A percentile compares a stretch with the other conserved stretches of the same genome.
Conservation (phyloP, 805 yeast species). For the Kuraishia capsulata region DNA sequence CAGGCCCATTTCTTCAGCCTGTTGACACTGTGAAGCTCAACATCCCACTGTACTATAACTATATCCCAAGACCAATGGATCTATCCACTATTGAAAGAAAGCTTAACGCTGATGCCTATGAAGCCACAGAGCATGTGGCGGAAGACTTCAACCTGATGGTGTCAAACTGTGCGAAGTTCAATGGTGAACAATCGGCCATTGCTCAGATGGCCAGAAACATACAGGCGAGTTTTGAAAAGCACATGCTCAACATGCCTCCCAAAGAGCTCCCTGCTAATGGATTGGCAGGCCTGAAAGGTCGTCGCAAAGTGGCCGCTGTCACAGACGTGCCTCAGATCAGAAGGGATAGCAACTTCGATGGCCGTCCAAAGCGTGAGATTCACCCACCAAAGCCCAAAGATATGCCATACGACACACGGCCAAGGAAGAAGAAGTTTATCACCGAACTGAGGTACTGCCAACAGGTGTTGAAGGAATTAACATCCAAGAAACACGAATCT, state of each 20-base stretch:
- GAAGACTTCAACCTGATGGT: slow-evolving; percentile 84
- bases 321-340: slow-evolving; percentile 54
- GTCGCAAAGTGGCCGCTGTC: slow-evolving; percentile 25
- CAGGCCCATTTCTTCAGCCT: slow-evolving; percentile 81
- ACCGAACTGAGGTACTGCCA: slow-evolving; percentile 84
- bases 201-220: slow-evolving; percentile 88
- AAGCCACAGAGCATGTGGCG: slow-evolving; percentile 53
- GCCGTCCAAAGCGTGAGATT: slow-evolving; percentile 90
- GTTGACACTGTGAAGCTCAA: slow-evolving; percentile 85
- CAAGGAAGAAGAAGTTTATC: slow-evolving; percentile 84
- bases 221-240: slow-evolving; percentile 89
- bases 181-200: slow-evolving; percentile 76
- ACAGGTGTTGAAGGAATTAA: slow-evolving; percentile 72
- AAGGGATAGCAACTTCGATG: slow-evolving; percentile 49
- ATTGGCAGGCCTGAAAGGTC: slow-evolving; percentile 18
- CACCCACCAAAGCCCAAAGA: slow-evolving; percentile 96
- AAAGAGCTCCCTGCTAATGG: slow-evolving; percentile 27
- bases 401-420: slow-evolving; percentile 82
- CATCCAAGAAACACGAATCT: slow-evolving; percentile 72
- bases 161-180: slow-evolving; percentile 70
- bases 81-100: slow-evolving; percentile 83
- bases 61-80: slow-evolving; percentile 86
- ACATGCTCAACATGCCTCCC: slow-evolving; percentile 85
- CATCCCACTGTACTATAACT: slow-evolving; percentile 84
- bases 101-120: slow-evolving; percentile 61